Percentiles rank a stretch among this genome's conserved stretches.
phyloP scores from a whole-genome alignment of 306 rosid species.

The Nissolia schottii region DNA sequence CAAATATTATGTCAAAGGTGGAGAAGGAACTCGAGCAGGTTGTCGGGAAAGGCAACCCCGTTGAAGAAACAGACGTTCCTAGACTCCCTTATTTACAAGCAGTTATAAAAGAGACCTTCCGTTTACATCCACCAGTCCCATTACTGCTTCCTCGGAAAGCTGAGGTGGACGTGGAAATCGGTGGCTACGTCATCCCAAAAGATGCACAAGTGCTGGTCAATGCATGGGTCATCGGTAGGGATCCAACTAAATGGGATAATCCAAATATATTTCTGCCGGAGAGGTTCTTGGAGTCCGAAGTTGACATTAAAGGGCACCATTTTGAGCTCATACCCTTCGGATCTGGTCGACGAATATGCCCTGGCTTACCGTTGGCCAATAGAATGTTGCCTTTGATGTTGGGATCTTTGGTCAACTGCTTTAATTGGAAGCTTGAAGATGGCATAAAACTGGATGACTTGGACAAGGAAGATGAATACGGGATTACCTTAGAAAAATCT shows the following conservation, averaged over 20 bases:
- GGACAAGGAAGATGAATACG: constrained; percentile 49
- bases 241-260: constrained; percentile 34
- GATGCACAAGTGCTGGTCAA: constrained; percentile 49
- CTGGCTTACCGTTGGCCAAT: constrained; percentile 43
- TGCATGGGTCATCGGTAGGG: constrained; percentile 36
- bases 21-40: constrained; percentile 30
- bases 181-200: constrained; percentile 37
- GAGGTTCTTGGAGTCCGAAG: constrained; percentile 41
- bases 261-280: constrained; percentile 42
- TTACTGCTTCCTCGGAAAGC: constrained; percentile 53
- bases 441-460: constrained; percentile 30
- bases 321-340: constrained; percentile 60
- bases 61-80: constrained; percentile 46
- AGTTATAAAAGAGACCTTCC: constrained; percentile 46
- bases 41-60: constrained; percentile 55
- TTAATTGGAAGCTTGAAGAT: constrained; percentile 56
- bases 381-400: constrained; percentile 46
- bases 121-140: constrained; percentile 43
- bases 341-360: constrained; percentile 39
- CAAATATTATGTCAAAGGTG: constrained; percentile 35
- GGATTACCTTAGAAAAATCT: constrained; percentile 39
- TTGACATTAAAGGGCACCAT: constrained; percentile 36
- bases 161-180: constrained; percentile 27
- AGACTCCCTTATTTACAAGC: constrained; percentile 50
- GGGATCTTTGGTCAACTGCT: constrained; percentile 48